Base-by-base conservation (phyloP, 208 protist species). In the Polymyxa betae region DNA sequence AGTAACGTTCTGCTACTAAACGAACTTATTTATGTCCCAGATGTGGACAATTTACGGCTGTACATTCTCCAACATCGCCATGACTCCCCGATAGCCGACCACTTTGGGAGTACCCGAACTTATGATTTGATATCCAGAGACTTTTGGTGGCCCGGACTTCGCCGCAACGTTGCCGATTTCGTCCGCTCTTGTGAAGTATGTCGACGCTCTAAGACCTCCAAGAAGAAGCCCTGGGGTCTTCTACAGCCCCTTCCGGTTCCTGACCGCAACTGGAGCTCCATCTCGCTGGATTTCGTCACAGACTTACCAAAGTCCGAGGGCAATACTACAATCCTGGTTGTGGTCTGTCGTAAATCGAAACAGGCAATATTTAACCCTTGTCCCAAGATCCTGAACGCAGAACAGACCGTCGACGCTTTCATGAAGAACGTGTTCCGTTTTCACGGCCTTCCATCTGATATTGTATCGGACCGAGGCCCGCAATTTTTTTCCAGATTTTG, bases 131-230 rank as follows among this genome's bases (percentile, higher is more conserved):
- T 12, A 38, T 5, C 72, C 35, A 35, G n/a, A 35, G 5, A 5
- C 12, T 82, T 82, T 43, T 82, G n/a, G 16, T 82, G 72, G 72
- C 72, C 72, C 5, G n/a, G 16, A 35, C 72, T 82, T 43, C 72
- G n/a, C 16, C 12, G 10, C 72, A 16, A 82, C 72, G 5, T 5
- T n/a, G 10, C 10, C 35, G 12, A 82, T n/a, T 82, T 45, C 72
- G 5, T 5, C n/a, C 5, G 40, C n/a, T 40, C 72, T 35, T 82
- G 72, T n/a, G 72, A 82, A 29, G 49, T 60, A 5, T 60, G 49
- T 24, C 49, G 24, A 60, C 49, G 49, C 49, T 29, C 5, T 60
- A 60, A 60, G 49, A 60, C 49, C 5, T 29, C 12, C 24, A 60
- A 5, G 12, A 5, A 60, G 24, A 5, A 24, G 49, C 49, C 49